Conservation (phyloP, 2,329 filamentous ascomycete species). For the Colletotrichum scovillei region DNA sequence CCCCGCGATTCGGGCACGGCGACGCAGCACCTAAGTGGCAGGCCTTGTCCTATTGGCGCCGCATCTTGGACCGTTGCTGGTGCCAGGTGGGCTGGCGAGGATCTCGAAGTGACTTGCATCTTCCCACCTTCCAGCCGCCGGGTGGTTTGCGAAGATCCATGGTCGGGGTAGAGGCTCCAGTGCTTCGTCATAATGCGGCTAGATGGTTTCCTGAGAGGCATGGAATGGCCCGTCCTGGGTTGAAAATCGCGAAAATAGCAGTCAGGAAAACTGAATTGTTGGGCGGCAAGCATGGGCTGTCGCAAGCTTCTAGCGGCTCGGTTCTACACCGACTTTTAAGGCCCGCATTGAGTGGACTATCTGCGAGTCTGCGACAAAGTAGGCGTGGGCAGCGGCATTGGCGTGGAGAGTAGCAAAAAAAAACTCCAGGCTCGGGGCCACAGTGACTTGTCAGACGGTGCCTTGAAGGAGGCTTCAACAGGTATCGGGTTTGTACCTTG, state of each 20-base stretch:
- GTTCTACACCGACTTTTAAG: constrained; percentile 38
- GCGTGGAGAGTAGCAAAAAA: constrained; percentile 2
- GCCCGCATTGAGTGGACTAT: constrained; percentile 36
- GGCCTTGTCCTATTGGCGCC: not conserved
- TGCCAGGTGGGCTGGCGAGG: constrained; percentile 18
- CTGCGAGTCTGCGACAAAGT: constrained; percentile 33
- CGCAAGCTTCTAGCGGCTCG: constrained; percentile 22
- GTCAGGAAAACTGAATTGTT: constrained; percentile 25
- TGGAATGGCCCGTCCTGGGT: not conserved
- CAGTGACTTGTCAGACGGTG: constrained; percentile 8
- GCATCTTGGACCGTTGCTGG: constrained; percentile 17
- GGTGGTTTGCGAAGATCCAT: constrained; percentile 18
- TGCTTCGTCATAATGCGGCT: constrained; percentile 25
- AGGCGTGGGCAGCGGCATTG: constrained; percentile 26
- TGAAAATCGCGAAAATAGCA: constrained; percentile 14
- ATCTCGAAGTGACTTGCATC: constrained; percentile 34
- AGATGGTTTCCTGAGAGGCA: constrained; percentile 3
- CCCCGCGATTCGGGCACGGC: constrained; percentile 28
- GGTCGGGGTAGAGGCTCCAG: constrained; percentile 17
- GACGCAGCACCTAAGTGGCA: not conserved
- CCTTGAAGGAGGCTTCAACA: constrained; percentile 3
- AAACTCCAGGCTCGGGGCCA: constrained; percentile 22
- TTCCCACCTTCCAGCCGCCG: constrained; percentile 28
- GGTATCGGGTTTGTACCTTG: constrained; percentile 19
- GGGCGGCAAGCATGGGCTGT: constrained; percentile 32